Evolutionary conservation across 306 rosid genomes (phyloP).

Genomic region (Adenanthera pavonina): DNA sequence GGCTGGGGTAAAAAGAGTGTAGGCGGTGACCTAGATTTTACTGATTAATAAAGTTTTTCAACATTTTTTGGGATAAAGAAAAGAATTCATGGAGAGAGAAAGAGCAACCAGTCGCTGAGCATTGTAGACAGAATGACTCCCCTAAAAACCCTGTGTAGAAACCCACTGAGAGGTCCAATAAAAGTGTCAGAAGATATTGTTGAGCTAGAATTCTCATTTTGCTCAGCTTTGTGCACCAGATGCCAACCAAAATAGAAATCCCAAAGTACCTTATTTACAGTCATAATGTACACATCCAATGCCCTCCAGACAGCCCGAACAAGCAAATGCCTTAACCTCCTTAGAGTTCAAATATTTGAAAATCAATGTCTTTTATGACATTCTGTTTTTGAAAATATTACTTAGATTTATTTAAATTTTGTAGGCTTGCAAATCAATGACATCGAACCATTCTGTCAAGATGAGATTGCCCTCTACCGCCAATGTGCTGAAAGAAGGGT

Average conservation of each 20-base stretch:
- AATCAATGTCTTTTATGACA: conserved; percentile 11
- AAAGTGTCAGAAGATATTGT: conserved; percentile 9
- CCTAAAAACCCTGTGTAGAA: background rate
- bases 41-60: background rate
- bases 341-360: conserved; percentile 11
- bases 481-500: conserved; percentile 88
- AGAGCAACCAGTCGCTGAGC: background rate
- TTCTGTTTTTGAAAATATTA: conserved; percentile 9
- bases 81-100: background rate
- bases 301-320: conserved; percentile 3
- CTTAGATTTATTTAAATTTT: conserved; percentile 38
- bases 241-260: background rate
- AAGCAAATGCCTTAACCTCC: conserved; percentile 8
- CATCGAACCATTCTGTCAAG: conserved; percentile 97
- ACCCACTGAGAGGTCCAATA: background rate
- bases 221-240: background rate
- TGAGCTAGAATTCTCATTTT: background rate
- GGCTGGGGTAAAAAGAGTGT: background rate
- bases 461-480: conserved; percentile 78
- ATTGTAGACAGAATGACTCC: background rate
- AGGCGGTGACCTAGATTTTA: background rate
- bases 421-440: conserved; percentile 94
- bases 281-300: background rate
- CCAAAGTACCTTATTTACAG: background rate
- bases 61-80: background rate